Evolutionary conservation across 2,329 filamentous ascomycete genomes (phyloP).

Genomic region (Botrytis tulipae): DNA sequence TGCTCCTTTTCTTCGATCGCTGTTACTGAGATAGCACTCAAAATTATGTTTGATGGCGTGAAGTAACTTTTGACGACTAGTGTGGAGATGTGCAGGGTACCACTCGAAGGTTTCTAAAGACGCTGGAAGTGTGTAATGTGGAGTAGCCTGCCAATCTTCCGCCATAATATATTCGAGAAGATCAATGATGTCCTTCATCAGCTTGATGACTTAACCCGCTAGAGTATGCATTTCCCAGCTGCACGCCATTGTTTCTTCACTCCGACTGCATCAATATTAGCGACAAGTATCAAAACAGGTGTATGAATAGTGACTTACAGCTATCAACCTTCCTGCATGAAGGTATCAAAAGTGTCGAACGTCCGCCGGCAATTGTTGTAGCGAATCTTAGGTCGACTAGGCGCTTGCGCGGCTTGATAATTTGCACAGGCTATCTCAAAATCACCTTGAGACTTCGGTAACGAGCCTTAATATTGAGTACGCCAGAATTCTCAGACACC

Average conservation of each 20-base stretch:
- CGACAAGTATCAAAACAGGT: not conserved
- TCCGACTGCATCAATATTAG: not conserved
- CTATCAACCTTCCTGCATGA: no score
- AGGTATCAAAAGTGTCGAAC: not conserved
- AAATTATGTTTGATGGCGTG: not conserved
- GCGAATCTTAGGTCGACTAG: not conserved
- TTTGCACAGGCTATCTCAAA: not conserved
- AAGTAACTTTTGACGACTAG: not conserved
- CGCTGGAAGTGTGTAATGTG: not conserved
- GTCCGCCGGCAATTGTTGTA: not conserved
- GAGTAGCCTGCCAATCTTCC: accelerated
- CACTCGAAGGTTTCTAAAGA: not conserved
- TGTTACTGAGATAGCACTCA: not conserved
- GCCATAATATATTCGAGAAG: not conserved
- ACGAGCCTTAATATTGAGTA: not conserved
- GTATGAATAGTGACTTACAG: not conserved
- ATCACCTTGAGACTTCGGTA: not conserved
- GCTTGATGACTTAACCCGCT: not conserved
- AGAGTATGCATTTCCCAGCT: not conserved
- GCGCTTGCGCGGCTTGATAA: not conserved
- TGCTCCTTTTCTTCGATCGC: not conserved
- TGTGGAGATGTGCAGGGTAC: no score
- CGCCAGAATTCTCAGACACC: not conserved
- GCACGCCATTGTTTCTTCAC: no score
- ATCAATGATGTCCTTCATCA: not conserved